Base-by-base conservation (phyloP, 176 grass and related monocot genomes). In the Avena sativa region DNA sequence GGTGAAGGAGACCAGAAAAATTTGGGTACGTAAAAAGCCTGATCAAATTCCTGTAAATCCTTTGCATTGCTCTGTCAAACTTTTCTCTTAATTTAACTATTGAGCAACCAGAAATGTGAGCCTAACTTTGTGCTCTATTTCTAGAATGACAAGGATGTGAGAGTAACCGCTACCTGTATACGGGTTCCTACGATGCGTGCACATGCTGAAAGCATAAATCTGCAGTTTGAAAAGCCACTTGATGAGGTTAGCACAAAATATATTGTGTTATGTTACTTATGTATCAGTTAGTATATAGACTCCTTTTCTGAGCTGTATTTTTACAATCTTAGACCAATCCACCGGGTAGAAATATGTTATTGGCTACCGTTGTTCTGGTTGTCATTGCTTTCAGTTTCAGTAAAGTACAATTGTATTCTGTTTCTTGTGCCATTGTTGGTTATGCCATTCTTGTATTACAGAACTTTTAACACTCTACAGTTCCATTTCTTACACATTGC, bases 161-260 rank as follows among this genome's bases (percentile, higher is more conserved):
- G 94, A 88, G 87, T 99, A 71, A 96, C 97, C 30, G 94, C 94
- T 8, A 99, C 97, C 70, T 99, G 97, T 63, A 93, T 99, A 87
- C 89, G 97, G 75, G 97, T 99, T 79, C 92, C 97, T 84, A 89
- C 93, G 38, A 93, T 99, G 97, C 90, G 94, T 23, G 97, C 97
- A 0, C 97, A 99, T 86, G 92, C 89, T 34, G 97, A 96, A 90
- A 94, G 92, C 79, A 86, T 99, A 62, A 99, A 99, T 81, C 94
- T 99, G 28, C 94, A 94, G 79, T 94, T 99, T 91, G 92, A 94
- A 74, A 96, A 96, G 47, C 89, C 97, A 90, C 83, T 99, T 73
- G 92, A 96, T 79, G 97, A 96, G 97, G 97, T 96, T 61, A 94
- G 92, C 80, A 83, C 36, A 79, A 28, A 57, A 44, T 77, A 2